These are phyloP conservation scores for Talaromyces atroroseus DNA, from an alignment of 2,329 filamentous ascomycete genomes.

Conservation along the genomic window DNA sequence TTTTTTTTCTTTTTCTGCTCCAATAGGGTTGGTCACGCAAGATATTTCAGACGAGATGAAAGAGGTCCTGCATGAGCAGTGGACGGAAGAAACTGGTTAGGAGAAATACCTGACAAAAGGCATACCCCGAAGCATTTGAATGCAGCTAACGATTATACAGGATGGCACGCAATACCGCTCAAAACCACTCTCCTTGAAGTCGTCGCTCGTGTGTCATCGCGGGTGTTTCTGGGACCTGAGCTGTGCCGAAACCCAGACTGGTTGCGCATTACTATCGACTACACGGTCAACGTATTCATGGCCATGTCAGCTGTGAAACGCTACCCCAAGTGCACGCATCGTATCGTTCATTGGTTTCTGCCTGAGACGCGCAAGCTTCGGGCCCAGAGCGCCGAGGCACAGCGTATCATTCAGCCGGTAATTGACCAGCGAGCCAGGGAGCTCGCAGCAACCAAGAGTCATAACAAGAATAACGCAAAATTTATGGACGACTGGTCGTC, in stretches of 20 bases:
- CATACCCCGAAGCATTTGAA: background rate
- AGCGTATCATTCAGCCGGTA: conserved; percentile 23
- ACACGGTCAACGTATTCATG: conserved; percentile 12
- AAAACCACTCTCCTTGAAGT: conserved; percentile 12
- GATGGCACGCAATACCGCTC: conserved; percentile 11
- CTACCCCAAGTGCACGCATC: conserved; percentile 33
- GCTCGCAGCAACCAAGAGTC: background rate
- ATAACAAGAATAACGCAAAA: background rate
- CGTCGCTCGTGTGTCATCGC: conserved; percentile 13
- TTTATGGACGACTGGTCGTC: background rate
- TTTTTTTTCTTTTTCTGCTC: background rate
- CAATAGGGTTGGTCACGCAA: conserved; percentile 6
- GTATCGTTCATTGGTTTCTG: conserved; percentile 36
- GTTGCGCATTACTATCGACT: conserved; percentile 14
- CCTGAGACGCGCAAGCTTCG: conserved; percentile 33
- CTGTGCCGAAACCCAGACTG: conserved; percentile 15
- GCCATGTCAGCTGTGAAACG: conserved; percentile 31
- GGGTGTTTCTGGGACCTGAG: conserved; percentile 16
- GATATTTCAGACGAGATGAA: conserved; percentile 9
- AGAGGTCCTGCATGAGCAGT: conserved; percentile 1
- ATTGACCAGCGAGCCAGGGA: conserved; percentile 11
- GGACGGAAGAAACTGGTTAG: conserved; percentile 7
- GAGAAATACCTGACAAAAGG: background rate
- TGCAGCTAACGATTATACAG: background rate
- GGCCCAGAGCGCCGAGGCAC: conserved; percentile 30